A percentile compares a stretch with the other conserved stretches of the same genome.
Conservation (phyloP, 805 yeast species). For the Yamadazyma phyllophila region DNA sequence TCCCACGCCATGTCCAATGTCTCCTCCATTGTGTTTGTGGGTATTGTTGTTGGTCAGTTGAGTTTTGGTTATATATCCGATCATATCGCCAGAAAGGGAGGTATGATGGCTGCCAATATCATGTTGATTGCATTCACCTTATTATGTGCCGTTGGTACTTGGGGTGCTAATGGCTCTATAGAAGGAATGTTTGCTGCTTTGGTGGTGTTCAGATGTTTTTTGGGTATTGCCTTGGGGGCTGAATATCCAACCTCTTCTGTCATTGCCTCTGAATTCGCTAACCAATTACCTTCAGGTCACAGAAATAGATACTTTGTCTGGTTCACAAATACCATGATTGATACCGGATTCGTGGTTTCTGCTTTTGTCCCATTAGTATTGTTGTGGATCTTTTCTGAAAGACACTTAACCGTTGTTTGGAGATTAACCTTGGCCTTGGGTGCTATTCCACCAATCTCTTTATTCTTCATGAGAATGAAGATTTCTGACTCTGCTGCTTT, state of each 20-base stretch:
- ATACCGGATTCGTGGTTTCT: conserved; percentile 77
- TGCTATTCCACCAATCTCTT: conserved; percentile 78
- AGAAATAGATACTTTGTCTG: conserved; percentile 87
- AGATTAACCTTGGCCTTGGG: conserved; percentile 88
- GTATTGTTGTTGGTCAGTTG: conserved; percentile 86
- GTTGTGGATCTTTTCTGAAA: conserved; percentile 73
- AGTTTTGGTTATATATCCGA: conserved; percentile 80
- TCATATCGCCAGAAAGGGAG: conserved; percentile 72
- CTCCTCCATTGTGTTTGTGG: conserved; percentile 85
- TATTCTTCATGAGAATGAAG: conserved; percentile 74
- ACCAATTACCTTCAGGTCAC: conserved; percentile 70
- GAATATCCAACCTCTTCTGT: conserved; percentile 94
- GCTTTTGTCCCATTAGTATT: conserved; percentile 85
- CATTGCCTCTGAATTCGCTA: conserved; percentile 89
- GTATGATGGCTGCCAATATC: conserved; percentile 76
- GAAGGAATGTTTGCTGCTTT: conserved; percentile 80
- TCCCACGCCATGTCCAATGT: conserved; percentile 78
- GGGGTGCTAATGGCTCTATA: conserved; percentile 74
- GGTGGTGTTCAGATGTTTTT: conserved; percentile 79
- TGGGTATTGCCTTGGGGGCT: conserved; percentile 92
- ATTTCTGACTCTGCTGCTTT: conserved; percentile 74
- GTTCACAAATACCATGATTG: conserved; percentile 89
- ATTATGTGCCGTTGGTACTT: conserved; percentile 71
- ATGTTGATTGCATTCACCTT: conserved; percentile 77
- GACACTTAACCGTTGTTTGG: conserved; percentile 83